Percentiles rank a stretch among this genome's conserved stretches.
These are phyloP conservation scores for Serpula lacrymans DNA, from an alignment of 768 basidiomycete species.

Conservation along the genomic window DNA sequence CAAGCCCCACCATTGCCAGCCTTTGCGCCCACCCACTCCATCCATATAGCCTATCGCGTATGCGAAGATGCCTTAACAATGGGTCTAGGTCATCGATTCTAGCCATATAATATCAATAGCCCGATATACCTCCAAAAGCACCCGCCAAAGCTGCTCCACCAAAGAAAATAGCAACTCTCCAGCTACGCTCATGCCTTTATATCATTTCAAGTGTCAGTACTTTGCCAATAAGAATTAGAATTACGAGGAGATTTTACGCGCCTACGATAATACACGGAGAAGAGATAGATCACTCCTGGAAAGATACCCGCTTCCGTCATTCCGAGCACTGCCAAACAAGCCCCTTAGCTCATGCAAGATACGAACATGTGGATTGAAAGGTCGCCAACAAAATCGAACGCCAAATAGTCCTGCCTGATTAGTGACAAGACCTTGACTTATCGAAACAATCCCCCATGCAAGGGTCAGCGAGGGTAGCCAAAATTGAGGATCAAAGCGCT, in stretches of 20 bases:
- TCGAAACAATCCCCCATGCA: slow-evolving; percentile 53
- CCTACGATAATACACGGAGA: slow-evolving; percentile 58
- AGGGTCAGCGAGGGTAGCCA: slow-evolving; percentile 63
- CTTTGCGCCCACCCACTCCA: slow-evolving; percentile 53
- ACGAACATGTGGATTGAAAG: no score
- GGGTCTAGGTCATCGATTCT: background rate
- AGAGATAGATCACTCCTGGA: slow-evolving; percentile 55
- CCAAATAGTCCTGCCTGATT: slow-evolving; percentile 53
- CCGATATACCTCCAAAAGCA: slow-evolving; percentile 53
- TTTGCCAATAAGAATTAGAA: slow-evolving; percentile 1
- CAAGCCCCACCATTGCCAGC: slow-evolving; percentile 53
- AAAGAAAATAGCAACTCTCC: slow-evolving; percentile 61
- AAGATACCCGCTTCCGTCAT: slow-evolving; percentile 58
- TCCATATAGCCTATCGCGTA: slow-evolving; percentile 59
- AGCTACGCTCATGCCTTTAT: slow-evolving; percentile 51
- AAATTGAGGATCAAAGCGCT: slow-evolving; percentile 54
- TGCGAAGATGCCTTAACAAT: slow-evolving; percentile 47
- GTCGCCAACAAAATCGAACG: slow-evolving; percentile 48
- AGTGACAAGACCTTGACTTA: slow-evolving; percentile 52
- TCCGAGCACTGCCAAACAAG: slow-evolving; percentile 53
- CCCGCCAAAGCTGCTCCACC: slow-evolving; percentile 60
- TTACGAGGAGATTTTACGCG: background rate
- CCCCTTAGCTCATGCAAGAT: no score
- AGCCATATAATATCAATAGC: background rate
- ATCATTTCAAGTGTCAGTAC: background rate